Conservation (phyloP, 2,329 filamentous ascomycete species). For the Diatrype stigma region DNA sequence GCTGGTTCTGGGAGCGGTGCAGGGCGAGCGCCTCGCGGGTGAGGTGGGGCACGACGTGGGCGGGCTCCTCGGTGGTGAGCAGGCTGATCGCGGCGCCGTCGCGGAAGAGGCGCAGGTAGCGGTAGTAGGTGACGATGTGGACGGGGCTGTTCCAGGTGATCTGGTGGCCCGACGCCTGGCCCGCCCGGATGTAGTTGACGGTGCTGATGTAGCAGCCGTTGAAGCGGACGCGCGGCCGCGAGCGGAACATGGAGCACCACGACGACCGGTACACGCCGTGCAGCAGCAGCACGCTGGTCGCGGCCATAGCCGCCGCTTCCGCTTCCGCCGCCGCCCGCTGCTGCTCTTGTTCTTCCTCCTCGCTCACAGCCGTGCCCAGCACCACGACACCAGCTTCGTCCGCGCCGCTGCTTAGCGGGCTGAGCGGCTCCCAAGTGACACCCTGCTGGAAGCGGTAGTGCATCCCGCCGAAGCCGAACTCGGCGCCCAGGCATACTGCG, state of each 20-base stretch:
- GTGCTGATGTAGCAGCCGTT: conserved; percentile 96
- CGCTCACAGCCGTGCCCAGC: too few relatives aligned
- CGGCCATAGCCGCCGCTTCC: conserved; percentile 6
- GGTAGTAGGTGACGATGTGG: conserved; percentile 96
- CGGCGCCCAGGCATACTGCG: conserved; percentile 64
- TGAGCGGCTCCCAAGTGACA: conserved; percentile 52
- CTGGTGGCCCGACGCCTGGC: conserved; percentile 66
- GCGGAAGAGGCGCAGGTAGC: conserved; percentile 91
- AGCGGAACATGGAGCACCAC: conserved; percentile 71
- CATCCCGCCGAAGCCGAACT: conserved; percentile 81
- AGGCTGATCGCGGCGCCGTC: conserved; percentile 81
- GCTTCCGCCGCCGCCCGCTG: too few relatives aligned
- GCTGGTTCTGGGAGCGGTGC: too few relatives aligned
- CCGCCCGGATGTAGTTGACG: conserved; percentile 87
- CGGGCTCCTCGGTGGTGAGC: conserved; percentile 74
- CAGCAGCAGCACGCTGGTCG: conserved; percentile 38
- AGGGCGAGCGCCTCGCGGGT: conserved; percentile 63
- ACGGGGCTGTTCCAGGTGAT: conserved; percentile 77
- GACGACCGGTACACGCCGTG: conserved; percentile 43
- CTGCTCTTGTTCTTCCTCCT: too few relatives aligned
- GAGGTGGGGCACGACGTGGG: conserved; percentile 82
- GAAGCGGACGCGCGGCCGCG: conserved; percentile 82
- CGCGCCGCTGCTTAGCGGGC: too few relatives aligned
- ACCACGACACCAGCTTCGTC: too few relatives aligned
- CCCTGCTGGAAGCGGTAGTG: conserved; percentile 71